phyloP scores from a whole-genome alignment of 192 early-diverging fungal species.

The Mortierella claussenii region DNA sequence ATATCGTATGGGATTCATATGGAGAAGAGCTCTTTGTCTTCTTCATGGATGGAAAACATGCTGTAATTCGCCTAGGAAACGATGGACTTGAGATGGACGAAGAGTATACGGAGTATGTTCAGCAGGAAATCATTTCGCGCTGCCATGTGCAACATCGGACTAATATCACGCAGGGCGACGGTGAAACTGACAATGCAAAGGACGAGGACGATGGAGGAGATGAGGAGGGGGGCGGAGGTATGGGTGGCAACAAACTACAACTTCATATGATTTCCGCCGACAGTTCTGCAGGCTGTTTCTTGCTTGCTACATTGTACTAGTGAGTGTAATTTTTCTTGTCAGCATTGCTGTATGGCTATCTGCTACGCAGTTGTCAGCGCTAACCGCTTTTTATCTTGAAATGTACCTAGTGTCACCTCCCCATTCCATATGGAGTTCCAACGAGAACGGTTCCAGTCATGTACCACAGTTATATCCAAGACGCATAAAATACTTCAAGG shows the following conservation, averaged over 20 bases:
- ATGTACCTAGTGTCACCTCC: constrained; percentile 32
- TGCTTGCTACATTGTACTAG: constrained; percentile 22
- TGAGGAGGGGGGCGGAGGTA: constrained; percentile 16
- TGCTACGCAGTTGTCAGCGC: no score
- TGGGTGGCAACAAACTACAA: constrained; percentile 16
- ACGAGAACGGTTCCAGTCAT: constrained; percentile 35
- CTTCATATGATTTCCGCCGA: constrained; percentile 28
- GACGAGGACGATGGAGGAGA: constrained; percentile 33
- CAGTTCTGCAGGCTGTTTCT: background rate
- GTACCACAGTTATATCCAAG: constrained; percentile 24
- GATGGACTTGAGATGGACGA: constrained; percentile 12
- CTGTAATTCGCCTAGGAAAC: constrained; percentile 9
- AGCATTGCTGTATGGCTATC: no score
- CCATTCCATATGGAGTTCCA: constrained; percentile 50
- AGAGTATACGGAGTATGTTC: constrained; percentile 17
- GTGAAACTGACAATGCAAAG: constrained; percentile 20
- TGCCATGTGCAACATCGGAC: constrained; percentile 37
- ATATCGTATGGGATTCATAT: constrained; percentile 29
- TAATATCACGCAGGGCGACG: constrained; percentile 26
- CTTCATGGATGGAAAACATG: constrained; percentile 52
- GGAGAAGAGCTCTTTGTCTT: constrained; percentile 13
- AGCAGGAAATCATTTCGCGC: constrained; percentile 23
- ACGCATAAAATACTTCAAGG: constrained; percentile 1
- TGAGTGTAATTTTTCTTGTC: constrained; percentile 8
- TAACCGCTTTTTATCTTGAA: no score